Conservation (phyloP, 495 filamentous ascomycete species). For the Lineolata rhizophorae region DNA sequence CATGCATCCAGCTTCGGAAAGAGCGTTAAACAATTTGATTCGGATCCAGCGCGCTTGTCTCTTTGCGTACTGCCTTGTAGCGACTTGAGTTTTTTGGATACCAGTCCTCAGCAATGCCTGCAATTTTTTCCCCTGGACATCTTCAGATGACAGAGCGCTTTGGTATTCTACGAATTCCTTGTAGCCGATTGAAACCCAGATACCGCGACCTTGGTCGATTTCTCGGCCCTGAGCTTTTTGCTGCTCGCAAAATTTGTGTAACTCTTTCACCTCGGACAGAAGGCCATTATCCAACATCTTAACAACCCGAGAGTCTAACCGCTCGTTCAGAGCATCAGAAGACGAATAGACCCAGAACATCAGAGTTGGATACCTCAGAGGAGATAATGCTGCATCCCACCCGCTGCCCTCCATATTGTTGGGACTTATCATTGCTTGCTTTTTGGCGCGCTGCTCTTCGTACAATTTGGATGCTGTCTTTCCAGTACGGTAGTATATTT, state of each 20-base stretch:
- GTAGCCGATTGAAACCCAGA: conserved; percentile 92
- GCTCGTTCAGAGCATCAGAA: conserved; percentile 35
- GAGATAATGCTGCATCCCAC: conserved; percentile 1
- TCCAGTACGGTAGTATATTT: conserved; percentile 69
- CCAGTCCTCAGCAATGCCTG: conserved; percentile 21
- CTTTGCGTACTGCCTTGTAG: conserved; percentile 71
- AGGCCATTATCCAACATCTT: conserved; percentile 64
- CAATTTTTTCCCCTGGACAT: conserved; percentile 19
- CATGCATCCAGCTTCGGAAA: conserved; percentile 28
- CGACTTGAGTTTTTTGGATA: conserved; percentile 42
- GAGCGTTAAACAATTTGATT: conserved; percentile 47
- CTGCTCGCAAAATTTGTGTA: conserved; percentile 31
- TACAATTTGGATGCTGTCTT: conserved; percentile 74
- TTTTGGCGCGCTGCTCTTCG: conserved; percentile 35
- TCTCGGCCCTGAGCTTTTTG: conserved; percentile 24
- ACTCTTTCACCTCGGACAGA: conserved; percentile 36
- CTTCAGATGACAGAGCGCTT: conserved; percentile 22
- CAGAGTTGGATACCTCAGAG: conserved; percentile 34
- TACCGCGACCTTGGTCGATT: conserved; percentile 55
- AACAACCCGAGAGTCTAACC: conserved; percentile 58
- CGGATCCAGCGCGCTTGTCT: conserved; percentile 73
- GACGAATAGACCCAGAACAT: conserved; percentile 78
- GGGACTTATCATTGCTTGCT: conserved; percentile 8
- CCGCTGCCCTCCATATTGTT: conserved; percentile 4
- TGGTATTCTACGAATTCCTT: conserved; percentile 68